Base-by-base conservation (phyloP, 208 protist species). In the Wallacemonas sp. region DNA sequence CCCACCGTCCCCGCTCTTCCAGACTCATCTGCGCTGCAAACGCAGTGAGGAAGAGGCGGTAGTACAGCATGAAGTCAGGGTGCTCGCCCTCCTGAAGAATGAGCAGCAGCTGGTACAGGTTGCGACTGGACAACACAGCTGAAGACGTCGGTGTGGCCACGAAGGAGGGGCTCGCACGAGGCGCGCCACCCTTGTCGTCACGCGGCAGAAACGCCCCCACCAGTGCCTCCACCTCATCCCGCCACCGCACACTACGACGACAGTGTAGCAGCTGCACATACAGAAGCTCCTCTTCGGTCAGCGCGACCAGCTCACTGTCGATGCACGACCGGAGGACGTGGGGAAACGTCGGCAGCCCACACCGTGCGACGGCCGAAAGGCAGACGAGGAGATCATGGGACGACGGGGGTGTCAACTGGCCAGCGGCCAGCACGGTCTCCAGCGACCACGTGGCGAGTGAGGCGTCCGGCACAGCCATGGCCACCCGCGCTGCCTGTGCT, bases 11-110 rank as follows among this genome's bases (percentile, higher is more conserved):
- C 0, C 76, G 76, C 30, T 85, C 79, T 33, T 69, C 50, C 19
- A 67, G 37, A 0, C 41, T 61, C 27, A 75, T 46, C 32, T 61
- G 66, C 19, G 53, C 42, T 46, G 53, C 72, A 38, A 71, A 72
- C 44, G 26, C 63, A 33, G 30, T 8, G 29, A 82, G 67, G 27
- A 87, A 79, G 29, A 68, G 55, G 29, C 54, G 78, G 69, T 92
- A 94, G 64, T 88, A 89, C 4, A 68, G 48, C 67, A 91, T 78
- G 60, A 91, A 92, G 10, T 37, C 38, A 1, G 74, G 34, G 58
- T 92, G 76, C 62, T 91, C 85, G 32, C 64, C 63, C 62, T 92
- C 89, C 46, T 94, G 85, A 30, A 94, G 65, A 15, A 89, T 57
- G 27, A 85, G 76, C 67, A 94, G 68, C 17, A 85, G 29, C 38